Base-by-base conservation (phyloP, 192 early-diverging fungal species). In the Helicostylum pulchrum region DNA sequence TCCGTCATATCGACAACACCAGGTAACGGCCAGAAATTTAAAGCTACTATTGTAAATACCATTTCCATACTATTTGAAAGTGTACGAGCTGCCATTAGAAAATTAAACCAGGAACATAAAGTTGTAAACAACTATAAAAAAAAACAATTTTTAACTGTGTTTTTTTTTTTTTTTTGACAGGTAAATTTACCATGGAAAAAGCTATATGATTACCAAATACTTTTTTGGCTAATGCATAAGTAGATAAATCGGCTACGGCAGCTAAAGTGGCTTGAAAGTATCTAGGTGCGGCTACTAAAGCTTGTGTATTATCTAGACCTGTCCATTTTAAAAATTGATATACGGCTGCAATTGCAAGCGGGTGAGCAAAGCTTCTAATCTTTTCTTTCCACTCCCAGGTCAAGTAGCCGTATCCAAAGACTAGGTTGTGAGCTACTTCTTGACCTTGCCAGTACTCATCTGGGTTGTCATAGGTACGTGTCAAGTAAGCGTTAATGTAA, bases 371-470 rank as follows among this genome's bases (percentile, higher is more conserved):
- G 15, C 92, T 87, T 50, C 96, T 85, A 21, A 99, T 86, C 23
- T 73, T 71, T 36, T 92, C 78, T 53, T 77, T 68, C 96, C 96
- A 99, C 72, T 96, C 94, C 94, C 95, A 97, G 5, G 95, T 96
- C 72, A 92, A 63, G 60, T 90, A 92, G 2, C 95, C 95, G 68
- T 89, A 86, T 67, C 92, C 92, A 85, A 96, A 97, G 1, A 89
- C 85, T n/a, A 81, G 65, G 32, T 77, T 70, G 75, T 97, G 93
- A 1, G 88, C 95, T 14, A 99, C 90, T 76, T 99, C 96, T 46
- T 90, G 86, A 32, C 88, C 85, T 74, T 99, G 96, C 95, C 95
- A 99, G 79, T 92, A 96, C 75, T 99, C 95, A 78, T 99, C 96
- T 0, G 96, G 94, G 62, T 90, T 88, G 62, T 91, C 92, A 61